A percentile compares a stretch with the other conserved stretches of the same genome.
Conservation (phyloP, 2,329 filamentous ascomycete genomes). For the Sclerotinia nivalis region DNA sequence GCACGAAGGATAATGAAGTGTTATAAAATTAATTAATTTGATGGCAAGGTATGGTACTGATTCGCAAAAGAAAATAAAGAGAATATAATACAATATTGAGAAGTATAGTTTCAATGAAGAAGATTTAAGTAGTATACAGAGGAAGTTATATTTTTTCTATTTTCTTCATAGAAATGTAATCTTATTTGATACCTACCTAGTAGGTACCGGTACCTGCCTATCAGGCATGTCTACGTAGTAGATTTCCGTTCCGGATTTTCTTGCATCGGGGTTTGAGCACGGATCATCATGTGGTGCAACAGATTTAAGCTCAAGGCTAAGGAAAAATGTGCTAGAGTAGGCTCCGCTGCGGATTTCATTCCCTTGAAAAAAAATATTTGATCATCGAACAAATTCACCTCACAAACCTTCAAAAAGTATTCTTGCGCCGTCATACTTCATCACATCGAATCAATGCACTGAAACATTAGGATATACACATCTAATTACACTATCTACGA, state of each 20-base stretch:
- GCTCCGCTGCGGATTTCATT: slow-evolving; percentile 13
- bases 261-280: slow-evolving; percentile 3
- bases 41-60: not conserved
- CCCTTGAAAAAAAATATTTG: slow-evolving; percentile 19
- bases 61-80: not conserved
- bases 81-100: no score
- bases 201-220: not conserved
- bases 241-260: not conserved
- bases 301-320: slow-evolving; percentile 21
- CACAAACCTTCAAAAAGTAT: not conserved
- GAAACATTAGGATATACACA: not conserved
- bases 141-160: no score
- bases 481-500: not conserved
- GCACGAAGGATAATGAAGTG: not conserved
- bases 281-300: not conserved
- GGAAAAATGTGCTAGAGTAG: slow-evolving; percentile 15
- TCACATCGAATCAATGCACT: not conserved
- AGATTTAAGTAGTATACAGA: no score
- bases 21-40: no score
- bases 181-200: not conserved
- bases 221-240: not conserved
- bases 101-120: no score
- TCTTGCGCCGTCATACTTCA: not conserved
- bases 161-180: not conserved
- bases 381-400: not conserved